Conservation (phyloP, 306 rosid genomes). For the Sechiopsis laciniata region DNA sequence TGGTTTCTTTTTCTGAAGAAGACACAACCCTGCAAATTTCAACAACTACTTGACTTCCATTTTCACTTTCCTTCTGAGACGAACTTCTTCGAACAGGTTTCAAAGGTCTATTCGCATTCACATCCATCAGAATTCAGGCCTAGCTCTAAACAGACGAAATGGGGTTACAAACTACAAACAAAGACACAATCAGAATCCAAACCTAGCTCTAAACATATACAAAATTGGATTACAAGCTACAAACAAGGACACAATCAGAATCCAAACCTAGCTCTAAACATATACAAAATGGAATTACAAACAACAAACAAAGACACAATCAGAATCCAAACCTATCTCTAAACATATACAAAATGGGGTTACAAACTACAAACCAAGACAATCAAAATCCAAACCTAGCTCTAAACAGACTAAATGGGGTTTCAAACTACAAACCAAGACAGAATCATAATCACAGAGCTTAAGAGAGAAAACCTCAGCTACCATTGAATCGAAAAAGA, state of each 20-base stretch:
- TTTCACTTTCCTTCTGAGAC: constrained; percentile 46
- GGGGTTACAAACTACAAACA: no score
- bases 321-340: constrained; percentile 4
- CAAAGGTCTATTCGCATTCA: constrained; percentile 17
- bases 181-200: background rate
- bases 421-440: no score
- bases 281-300: background rate
- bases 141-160: background rate
- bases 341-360: background rate
- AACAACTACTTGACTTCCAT: constrained; percentile 43
- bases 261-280: constrained; percentile 1
- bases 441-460: background rate
- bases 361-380: no score
- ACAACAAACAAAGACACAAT: background rate
- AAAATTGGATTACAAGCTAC: no score
- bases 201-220: background rate
- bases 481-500: background rate
- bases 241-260: background rate
- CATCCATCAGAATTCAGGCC: constrained; percentile 13
- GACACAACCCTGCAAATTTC: constrained; percentile 27
- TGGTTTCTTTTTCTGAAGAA: no score
- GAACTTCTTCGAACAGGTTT: constrained; percentile 41
- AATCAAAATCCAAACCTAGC: constrained; percentile 10
- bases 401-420: background rate
- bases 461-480: background rate